Percentiles rank a stretch among this genome's conserved stretches.
phyloP scores from a whole-genome alignment of 2,329 filamentous ascomycete genomes.

The Penicillium vulpinum region DNA sequence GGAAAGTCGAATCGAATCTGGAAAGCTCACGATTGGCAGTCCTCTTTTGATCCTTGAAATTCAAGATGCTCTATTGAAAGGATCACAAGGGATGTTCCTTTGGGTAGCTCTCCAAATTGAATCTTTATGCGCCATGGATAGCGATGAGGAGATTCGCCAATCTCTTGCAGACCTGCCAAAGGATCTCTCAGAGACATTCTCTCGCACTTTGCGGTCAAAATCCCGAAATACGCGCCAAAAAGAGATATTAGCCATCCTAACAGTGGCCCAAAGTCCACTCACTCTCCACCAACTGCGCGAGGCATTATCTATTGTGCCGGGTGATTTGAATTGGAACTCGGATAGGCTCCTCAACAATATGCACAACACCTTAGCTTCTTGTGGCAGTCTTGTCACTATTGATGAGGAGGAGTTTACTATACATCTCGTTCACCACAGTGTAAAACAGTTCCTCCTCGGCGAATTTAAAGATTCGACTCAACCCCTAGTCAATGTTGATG shows the following conservation, averaged over 20 bases:
- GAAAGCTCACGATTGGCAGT: background rate
- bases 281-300: slow-evolving; percentile 2
- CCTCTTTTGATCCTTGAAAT: background rate
- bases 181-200: background rate
- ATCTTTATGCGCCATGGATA: slow-evolving; percentile 5
- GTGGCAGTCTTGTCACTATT: background rate
- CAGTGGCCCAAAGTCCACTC: background rate
- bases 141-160: slow-evolving; percentile 5
- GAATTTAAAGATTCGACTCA: background rate
- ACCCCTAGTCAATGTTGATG: background rate
- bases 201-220: background rate
- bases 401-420: background rate
- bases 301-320: background rate
- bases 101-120: slow-evolving; percentile 12
- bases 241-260: background rate
- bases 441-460: background rate
- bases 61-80: background rate
- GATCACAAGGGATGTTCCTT: slow-evolving; percentile 13
- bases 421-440: background rate
- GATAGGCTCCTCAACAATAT: slow-evolving; percentile 3
- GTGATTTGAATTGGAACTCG: slow-evolving; percentile 2
- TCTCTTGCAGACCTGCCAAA: slow-evolving; percentile 1
- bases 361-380: background rate
- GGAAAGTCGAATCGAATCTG: background rate
- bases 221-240: background rate